phyloP scores from a whole-genome alignment of 805 yeast species.

The Metschnikowia bowlesiae region DNA sequence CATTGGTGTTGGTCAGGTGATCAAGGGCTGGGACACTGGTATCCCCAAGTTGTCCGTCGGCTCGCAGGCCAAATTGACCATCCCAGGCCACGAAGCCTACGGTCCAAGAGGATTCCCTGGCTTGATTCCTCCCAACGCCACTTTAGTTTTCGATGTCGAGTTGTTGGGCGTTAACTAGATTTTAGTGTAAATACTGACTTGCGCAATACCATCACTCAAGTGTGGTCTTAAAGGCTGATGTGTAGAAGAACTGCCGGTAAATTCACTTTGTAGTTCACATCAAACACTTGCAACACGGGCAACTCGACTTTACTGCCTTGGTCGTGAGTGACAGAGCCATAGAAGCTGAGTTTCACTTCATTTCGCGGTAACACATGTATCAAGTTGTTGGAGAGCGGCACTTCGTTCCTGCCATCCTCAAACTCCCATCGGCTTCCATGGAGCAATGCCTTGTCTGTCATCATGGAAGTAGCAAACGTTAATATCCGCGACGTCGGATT shows the following conservation, averaged over 20 bases:
- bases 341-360: conserved; percentile 39
- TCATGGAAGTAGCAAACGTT: conserved; percentile 45
- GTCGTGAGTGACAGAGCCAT: conserved; percentile 11
- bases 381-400: conserved; percentile 28
- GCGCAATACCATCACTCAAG: not conserved
- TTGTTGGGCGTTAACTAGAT: conserved; percentile 50
- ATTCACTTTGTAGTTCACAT: conserved; percentile 61
- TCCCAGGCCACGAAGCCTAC: conserved; percentile 91
- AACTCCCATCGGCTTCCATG: conserved; percentile 14
- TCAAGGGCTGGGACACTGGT: conserved; percentile 95
- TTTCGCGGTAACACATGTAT: conserved; percentile 63
- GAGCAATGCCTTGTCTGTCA: conserved; percentile 9
- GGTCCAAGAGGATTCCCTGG: conserved; percentile 96
- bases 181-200: not conserved
- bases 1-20: conserved; percentile 95
- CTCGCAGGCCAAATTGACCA: conserved; percentile 86
- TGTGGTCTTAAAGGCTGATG: not conserved
- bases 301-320: conserved; percentile 28
- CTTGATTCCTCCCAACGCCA: conserved; percentile 93
- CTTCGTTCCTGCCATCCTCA: conserved; percentile 12
- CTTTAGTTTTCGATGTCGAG: conserved; percentile 82
- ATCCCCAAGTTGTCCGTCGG: conserved; percentile 91
- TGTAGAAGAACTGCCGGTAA: conserved; percentile 29
- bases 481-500: conserved; percentile 72
- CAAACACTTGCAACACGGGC: conserved; percentile 65